Conservation (phyloP, 2,329 filamentous ascomycete species). For the Penicillium sp. region DNA sequence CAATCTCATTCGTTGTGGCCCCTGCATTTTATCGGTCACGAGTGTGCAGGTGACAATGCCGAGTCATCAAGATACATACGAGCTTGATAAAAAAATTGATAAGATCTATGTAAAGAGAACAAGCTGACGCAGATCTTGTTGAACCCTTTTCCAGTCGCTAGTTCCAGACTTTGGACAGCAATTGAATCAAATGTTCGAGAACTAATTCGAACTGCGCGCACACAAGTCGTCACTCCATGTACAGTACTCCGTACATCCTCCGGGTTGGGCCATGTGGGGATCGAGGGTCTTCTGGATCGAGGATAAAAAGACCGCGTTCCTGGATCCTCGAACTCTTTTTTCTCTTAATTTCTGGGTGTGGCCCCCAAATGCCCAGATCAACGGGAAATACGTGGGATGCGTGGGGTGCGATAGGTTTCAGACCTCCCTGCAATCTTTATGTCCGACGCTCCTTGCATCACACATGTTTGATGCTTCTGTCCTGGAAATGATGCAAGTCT, state of each 20-base stretch:
- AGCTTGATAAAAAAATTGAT: too few relatives aligned
- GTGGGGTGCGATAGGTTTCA: not conserved
- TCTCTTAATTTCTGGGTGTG: not conserved
- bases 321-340: slow-evolving; percentile 3
- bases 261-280: slow-evolving; percentile 4
- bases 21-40: not conserved
- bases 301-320: not conserved
- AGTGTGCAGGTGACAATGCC: too few relatives aligned
- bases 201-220: not conserved
- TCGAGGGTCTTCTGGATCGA: not conserved
- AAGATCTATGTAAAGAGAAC: too few relatives aligned
- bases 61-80: too few relatives aligned
- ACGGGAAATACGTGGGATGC: not conserved
- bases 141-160: too few relatives aligned
- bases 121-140: too few relatives aligned
- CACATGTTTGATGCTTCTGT: slow-evolving; percentile 11
- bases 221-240: not conserved
- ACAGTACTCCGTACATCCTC: not conserved
- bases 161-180: too few relatives aligned
- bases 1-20: not conserved
- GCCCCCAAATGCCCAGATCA: not conserved
- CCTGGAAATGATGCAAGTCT: not conserved
- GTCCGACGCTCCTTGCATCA: slow-evolving; percentile 10
- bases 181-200: too few relatives aligned
- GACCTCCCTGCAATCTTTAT: not conserved